Evolutionary conservation across 345 rosid species (phyloP).

Genomic region (Mercurialis annua): DNA sequence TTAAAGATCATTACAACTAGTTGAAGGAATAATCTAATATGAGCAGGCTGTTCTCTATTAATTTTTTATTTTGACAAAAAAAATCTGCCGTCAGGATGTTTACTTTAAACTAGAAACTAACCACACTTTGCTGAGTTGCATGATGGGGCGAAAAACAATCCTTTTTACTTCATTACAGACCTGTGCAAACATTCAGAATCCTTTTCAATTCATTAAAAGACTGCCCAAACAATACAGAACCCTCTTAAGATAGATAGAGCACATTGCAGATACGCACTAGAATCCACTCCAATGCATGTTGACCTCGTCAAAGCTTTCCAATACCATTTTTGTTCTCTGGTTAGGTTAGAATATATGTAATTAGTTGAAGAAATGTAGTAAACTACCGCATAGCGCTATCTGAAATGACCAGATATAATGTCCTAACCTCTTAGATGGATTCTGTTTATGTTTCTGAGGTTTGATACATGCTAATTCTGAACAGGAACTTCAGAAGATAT

Average conservation of each 20-base stretch:
- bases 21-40: background rate
- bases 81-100: no score
- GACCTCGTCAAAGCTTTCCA: background rate
- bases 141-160: background rate
- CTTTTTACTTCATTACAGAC: no score
- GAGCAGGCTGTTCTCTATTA: background rate
- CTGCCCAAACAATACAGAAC: no score
- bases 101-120: background rate
- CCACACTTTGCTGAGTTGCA: background rate
- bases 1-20: background rate
- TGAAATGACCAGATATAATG: slow-evolving; percentile 10
- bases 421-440: slow-evolving; percentile 11
- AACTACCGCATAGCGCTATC: background rate
- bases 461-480: slow-evolving; percentile 24
- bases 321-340: no score
- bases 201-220: no score
- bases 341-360: no score
- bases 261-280: no score
- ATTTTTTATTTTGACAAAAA: no score
- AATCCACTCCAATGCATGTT: no score
- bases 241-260: no score
- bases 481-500: slow-evolving; percentile 75
- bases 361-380: no score
- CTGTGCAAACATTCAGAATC: no score
- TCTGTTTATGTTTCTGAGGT: slow-evolving; percentile 22